Evolutionary conservation across 1,284 basidiomycete species (phyloP).

Genomic region (Athelia psychrophila): DNA sequence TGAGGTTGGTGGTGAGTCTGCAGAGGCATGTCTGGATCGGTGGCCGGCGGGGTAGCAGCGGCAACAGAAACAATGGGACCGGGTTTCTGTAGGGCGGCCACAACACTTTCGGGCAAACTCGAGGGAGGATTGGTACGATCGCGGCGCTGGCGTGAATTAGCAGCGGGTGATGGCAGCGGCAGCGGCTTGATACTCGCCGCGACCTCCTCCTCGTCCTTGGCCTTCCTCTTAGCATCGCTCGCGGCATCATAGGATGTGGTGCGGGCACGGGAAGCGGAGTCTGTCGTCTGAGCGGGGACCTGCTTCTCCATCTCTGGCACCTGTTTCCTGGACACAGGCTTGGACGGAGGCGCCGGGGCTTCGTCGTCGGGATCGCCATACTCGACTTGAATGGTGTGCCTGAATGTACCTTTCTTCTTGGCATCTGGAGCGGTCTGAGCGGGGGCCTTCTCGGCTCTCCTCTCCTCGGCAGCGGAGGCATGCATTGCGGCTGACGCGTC

Average conservation of each 20-base stretch:
- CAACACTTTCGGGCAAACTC: background rate
- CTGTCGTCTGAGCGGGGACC: too few species aligned
- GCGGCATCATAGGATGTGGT: background rate
- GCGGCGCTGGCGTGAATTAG: background rate
- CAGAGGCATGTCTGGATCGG: slow-evolving; percentile 16
- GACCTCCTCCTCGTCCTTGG: background rate
- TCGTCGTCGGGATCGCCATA: slow-evolving; percentile 54
- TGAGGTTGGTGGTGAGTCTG: background rate
- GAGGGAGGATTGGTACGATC: background rate
- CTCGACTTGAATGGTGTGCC: slow-evolving; percentile 92
- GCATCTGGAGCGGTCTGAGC: slow-evolving; percentile 20
- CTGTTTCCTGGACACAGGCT: slow-evolving; percentile 11
- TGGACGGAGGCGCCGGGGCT: slow-evolving; percentile 18
- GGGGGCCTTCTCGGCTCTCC: slow-evolving; percentile 8
- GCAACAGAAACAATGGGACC: background rate
- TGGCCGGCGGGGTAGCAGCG: background rate
- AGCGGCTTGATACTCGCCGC: background rate
- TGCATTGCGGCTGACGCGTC: slow-evolving; percentile 30
- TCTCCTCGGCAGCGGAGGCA: slow-evolving; percentile 20
- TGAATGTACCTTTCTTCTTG: slow-evolving; percentile 45
- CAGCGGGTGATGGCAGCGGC: background rate
- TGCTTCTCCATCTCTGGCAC: background rate
- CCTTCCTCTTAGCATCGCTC: background rate
- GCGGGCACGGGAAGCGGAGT: background rate
- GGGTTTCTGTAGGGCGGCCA: background rate